phyloP scores from a whole-genome alignment of 257 asterid genomes.

The Salvia splendens region DNA sequence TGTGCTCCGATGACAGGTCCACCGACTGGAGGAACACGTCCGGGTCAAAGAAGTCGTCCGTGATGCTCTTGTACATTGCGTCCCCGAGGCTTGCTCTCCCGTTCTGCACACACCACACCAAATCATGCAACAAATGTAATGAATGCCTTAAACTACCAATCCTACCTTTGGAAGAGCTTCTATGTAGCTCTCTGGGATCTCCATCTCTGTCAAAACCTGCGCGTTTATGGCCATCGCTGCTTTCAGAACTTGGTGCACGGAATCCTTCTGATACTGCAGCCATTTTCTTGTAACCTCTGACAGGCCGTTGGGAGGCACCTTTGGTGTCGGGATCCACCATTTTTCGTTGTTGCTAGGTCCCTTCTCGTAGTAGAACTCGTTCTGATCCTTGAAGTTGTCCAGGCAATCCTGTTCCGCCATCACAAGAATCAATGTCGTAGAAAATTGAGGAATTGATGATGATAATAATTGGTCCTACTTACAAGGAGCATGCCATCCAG shows the following conservation, averaged over 20 bases:
- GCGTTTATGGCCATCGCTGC: constrained; percentile 94
- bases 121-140: too few species aligned
- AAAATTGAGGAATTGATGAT: background rate
- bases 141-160: background rate
- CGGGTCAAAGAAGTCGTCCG: constrained; percentile 75
- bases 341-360: constrained; percentile 46
- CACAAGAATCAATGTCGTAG: background rate
- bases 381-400: constrained; percentile 73
- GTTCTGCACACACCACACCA: constrained; percentile 40
- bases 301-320: constrained; percentile 70
- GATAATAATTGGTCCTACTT: constrained; percentile 50
- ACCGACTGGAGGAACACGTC: constrained; percentile 56
- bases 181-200: constrained; percentile 76
- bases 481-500: constrained; percentile 85
- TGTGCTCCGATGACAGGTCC: constrained; percentile 80
- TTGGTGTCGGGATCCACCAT: constrained; percentile 97
- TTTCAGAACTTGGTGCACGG: constrained; percentile 81
- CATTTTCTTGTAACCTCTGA: constrained; percentile 69
- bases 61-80: constrained; percentile 71
- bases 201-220: constrained; percentile 74
- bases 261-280: constrained; percentile 79
- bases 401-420: constrained; percentile 67
- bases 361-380: constrained; percentile 61
- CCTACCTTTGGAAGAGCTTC: constrained; percentile 91
- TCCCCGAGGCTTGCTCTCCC: constrained; percentile 94